A percentile compares a stretch with the other conserved stretches of the same genome.
These are phyloP conservation scores for Colletotrichum destructivum DNA, from an alignment of 2,329 filamentous ascomycete species.

Conservation along the genomic window DNA sequence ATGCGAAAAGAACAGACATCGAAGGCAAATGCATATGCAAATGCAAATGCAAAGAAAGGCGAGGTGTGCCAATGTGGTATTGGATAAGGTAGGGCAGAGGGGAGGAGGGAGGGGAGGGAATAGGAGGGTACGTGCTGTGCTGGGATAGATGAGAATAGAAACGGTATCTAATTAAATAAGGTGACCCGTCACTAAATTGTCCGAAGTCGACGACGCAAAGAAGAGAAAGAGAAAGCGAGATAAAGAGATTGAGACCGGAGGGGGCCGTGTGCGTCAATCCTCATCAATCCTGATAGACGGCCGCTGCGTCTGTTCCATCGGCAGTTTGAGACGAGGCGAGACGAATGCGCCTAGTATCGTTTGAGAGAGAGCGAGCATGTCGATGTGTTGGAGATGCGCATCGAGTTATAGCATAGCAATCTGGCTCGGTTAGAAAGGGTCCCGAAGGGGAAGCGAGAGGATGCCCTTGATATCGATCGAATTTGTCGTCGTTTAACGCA, in stretches of 20 bases:
- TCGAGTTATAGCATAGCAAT: slow-evolving; percentile 11
- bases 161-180: slow-evolving; percentile 4
- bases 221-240: background rate
- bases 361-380: slow-evolving; percentile 2
- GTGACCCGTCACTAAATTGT: slow-evolving; percentile 34
- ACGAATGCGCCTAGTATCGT: background rate
- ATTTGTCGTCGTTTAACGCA: too few species aligned
- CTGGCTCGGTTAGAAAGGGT: slow-evolving; percentile 15
- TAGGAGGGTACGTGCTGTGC: background rate
- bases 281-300: slow-evolving; percentile 29
- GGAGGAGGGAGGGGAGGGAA: background rate
- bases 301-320: slow-evolving; percentile 18
- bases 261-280: background rate
- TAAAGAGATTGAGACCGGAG: slow-evolving; percentile 30
- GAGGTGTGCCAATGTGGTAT: too few species aligned
- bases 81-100: background rate
- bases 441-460: background rate
- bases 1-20: too few species aligned
- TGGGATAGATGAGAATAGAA: slow-evolving; percentile 39
- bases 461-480: background rate
- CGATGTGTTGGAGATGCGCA: slow-evolving; percentile 22
- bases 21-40: background rate
- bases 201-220: slow-evolving; percentile 11
- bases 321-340: slow-evolving; percentile 26
- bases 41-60: background rate